Base-by-base conservation (phyloP, 805 yeast genomes). In the Saccharomycopsis sp. region DNA sequence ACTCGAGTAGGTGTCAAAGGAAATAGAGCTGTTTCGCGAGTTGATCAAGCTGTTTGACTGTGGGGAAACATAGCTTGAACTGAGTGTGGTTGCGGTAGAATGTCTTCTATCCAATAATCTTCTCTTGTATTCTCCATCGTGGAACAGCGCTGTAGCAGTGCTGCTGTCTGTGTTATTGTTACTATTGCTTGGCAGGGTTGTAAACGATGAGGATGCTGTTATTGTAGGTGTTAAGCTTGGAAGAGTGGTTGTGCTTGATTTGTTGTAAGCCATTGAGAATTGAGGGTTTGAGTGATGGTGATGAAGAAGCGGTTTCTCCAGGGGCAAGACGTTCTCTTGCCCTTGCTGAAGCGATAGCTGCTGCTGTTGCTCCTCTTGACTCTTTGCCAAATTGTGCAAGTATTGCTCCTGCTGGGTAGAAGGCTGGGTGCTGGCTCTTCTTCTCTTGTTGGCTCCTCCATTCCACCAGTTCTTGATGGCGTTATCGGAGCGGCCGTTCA, bases 391-490 rank as follows among this genome's bases (percentile, higher is more conserved):
- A 9, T 27, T 23, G 15, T 35, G 36, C 12, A 41, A 17, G 18
- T 41, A 36, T 19, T 36, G 41, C 26, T 30, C 40, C 20, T 40
- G 40, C 20, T 42, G 48, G 12, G 30, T 26, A 21, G 51, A 42
- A 5, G 60, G 54, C 25, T 57, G 56, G 8, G 60, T 56, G 2
- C 66, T 57, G 21, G 69, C 68, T 49, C 86, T 64, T 53, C 92
- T 71, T 46, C 95, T 65, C 46, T 94, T 68, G 56, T 83, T 85
- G 10, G 94, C 89, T 6, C 95, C 94, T 3, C 95, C 94, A 55
- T 85, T 85, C 95, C 95, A 86, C 95, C 95, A 87, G 61, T 87
- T 87, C 57, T 85, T 85, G 52, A 85, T 84, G 16, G 94, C 87
- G 58, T 85, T 86, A 59, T 86, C 96, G n/a, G 81, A 71, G 39